Evolutionary conservation across 257 asterid genomes (phyloP), one percentile per base, ranked within the genome.

Genomic region (Catharanthus roseus): DNA sequence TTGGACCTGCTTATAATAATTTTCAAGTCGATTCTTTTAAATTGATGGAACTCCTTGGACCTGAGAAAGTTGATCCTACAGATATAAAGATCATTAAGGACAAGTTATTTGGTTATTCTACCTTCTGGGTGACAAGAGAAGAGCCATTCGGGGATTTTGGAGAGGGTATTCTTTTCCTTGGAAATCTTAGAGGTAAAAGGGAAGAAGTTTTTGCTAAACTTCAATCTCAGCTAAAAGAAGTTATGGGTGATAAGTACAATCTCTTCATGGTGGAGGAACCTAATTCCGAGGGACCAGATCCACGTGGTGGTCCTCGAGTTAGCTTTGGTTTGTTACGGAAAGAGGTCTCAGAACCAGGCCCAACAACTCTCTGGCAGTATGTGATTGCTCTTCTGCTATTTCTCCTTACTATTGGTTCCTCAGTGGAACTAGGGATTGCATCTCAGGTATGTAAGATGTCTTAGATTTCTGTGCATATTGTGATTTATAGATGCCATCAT

Each of bases 261-360:
- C 77, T 92, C 53, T 92, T 92, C 82, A 90, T 92, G 98, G 96
- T 90, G 71, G 98, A 92, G 86, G 98, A 92, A 80, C 98, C 98
- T 58, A 83, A 90, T 82, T 88, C 98, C 56, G 96, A 90, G 77
- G 96, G 85, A 76, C 86, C 78, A 70, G 98, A 92, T 62, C 96
- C 98, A 3, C 96, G 95, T 75, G 98, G 98, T 80, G 98, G 97
- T 73, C 96, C 98, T 73, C 90, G 98, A 47, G 98, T 90, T 81
- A 92, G 98, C 86, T 92, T 92, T 83, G 96, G 98, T 67, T 69
- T 92, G 92, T 83, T 92, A 69, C 89, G 91, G 34, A 92, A 86
- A 79, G 96, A 92, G 85, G 96, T 92, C 70, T 92, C 98, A 60
- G 98, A 92, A 81, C 98, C 98, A 66, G 87, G 86, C 67, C 89